Percentiles rank a stretch among this genome's conserved stretches.
These are phyloP conservation scores for Meyerozyma carpophila DNA, from an alignment of 1,139 yeast genomes.

Conservation along the genomic window DNA sequence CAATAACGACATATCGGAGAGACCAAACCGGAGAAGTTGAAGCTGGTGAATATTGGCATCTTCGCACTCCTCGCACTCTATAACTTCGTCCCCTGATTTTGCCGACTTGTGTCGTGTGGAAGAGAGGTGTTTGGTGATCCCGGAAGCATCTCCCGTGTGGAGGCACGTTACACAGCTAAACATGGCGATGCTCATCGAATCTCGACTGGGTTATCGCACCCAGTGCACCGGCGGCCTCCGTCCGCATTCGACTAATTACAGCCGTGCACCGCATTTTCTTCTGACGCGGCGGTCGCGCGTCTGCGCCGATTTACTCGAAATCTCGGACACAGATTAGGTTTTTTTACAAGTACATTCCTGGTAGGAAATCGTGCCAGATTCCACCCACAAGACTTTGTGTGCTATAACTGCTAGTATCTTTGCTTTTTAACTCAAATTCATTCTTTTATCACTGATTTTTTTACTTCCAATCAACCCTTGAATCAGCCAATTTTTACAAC, in stretches of 20 bases:
- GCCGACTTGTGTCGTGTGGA: constrained; percentile 52
- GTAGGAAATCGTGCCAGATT: background rate
- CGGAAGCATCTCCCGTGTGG: constrained; percentile 12
- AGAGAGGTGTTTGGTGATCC: constrained; percentile 42
- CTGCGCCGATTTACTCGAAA: background rate
- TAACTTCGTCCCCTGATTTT: constrained; percentile 30
- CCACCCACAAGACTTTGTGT: background rate
- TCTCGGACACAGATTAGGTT: background rate
- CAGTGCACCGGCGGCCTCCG: background rate
- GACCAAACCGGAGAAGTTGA: constrained; percentile 48
- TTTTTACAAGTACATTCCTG: background rate
- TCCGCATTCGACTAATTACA: background rate
- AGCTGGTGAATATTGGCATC: constrained; percentile 52
- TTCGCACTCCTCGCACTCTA: constrained; percentile 55
- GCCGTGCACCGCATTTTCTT: background rate
- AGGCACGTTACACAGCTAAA: constrained; percentile 30
- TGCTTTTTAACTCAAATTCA: background rate
- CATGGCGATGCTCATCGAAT: constrained; percentile 1
- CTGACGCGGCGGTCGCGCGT: constrained; percentile 1
- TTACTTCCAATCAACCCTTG: background rate
- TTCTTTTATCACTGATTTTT: background rate
- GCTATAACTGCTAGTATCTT: background rate
- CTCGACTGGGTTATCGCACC: background rate
- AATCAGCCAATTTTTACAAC: background rate
- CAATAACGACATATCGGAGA: constrained; percentile 47